Evolutionary conservation across 2,329 filamentous ascomycete species (phyloP), one percentile per base, ranked within the genome.

Genomic region (Penicillium vulpinum): DNA sequence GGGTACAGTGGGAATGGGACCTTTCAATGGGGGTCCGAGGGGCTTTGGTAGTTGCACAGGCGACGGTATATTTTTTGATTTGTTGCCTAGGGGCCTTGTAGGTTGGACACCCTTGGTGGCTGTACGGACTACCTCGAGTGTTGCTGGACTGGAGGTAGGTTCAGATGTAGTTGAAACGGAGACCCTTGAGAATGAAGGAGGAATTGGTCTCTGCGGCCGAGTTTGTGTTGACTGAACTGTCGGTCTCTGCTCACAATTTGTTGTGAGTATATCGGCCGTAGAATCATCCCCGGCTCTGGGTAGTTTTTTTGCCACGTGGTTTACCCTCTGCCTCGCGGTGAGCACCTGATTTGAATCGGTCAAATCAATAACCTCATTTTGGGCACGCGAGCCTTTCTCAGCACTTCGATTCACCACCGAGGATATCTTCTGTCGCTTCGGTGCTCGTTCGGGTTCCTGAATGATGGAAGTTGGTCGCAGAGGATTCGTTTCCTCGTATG

Each of bases 401-500:
- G 44, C 22, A 11, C 16, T 40, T 62, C 33, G 64, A 54, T 54
- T 63, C 57, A 33, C 9, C 26, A 52, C 48, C 9, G 66, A 52
- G n/a, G 53, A 55, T 21, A 63, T 60, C 51, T 63, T 73, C 44
- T 64, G 68, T 33, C 73, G 71, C 61, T 78, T 78, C 5, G 65
- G 51, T 5, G 72, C 61, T 35, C 69, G 68, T 51, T 72, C 70
- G 8, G 39, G 44, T 44, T 70, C 68, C 6, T 39, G 48, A 5
- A 43, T 10, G 26, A 50, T 60, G 39, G 62, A 49, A 13, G 36
- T 33, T 18, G 61, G 61, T 18, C 31, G 35, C 13, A 57, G 51
- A 33, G 41, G 51, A 50, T 68, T 60, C 3, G 63, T 61, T 46
- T 68, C 67, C 35, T 91, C 88, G 59, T 85, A 91, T 0, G 89